These are phyloP conservation scores for Daedalea quercina DNA, from an alignment of 768 basidiomycete genomes.

Conservation along the genomic window DNA sequence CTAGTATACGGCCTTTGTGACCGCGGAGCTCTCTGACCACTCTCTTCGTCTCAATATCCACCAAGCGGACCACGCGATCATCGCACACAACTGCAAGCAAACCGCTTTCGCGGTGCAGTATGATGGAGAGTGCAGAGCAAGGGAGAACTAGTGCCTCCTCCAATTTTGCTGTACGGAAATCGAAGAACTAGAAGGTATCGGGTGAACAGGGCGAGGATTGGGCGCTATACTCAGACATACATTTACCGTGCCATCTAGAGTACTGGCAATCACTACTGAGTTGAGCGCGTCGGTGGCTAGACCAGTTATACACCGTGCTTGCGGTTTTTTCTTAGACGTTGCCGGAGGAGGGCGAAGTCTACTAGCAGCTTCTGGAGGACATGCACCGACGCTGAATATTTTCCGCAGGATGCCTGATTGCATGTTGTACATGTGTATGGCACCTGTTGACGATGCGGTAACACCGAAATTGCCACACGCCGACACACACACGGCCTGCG, in stretches of 20 bases:
- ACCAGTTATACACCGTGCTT: conserved; percentile 64
- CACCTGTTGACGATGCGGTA: conserved; percentile 73
- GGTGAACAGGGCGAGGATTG: not conserved
- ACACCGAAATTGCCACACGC: conserved; percentile 96
- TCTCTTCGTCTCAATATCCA: conserved; percentile 87
- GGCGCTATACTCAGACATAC: conserved; percentile 30
- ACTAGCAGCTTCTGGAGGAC: conserved; percentile 46
- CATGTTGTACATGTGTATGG: conserved; percentile 92
- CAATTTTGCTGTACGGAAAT: conserved; percentile 83
- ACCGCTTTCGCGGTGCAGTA: conserved; percentile 79
- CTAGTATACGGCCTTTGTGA: conserved; percentile 79
- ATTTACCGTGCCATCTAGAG: conserved; percentile 83
- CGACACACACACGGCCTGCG: conserved; percentile 78
- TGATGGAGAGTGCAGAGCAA: conserved; percentile 62
- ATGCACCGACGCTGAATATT: conserved; percentile 61
- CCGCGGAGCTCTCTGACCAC: conserved; percentile 87
- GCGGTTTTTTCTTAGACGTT: conserved; percentile 30
- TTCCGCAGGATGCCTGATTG: conserved; percentile 87
- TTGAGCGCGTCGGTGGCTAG: conserved; percentile 85
- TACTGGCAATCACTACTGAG: conserved; percentile 71
- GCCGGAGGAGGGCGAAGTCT: conserved; percentile 29
- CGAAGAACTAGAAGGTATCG: conserved; percentile 69
- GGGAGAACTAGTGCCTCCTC: conserved; percentile 62
- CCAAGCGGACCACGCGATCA: conserved; percentile 75
- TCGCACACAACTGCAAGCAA: conserved; percentile 81